These are phyloP conservation scores for Fusarium poae DNA, from an alignment of 2,329 filamentous ascomycete genomes.

Conservation along the genomic window DNA sequence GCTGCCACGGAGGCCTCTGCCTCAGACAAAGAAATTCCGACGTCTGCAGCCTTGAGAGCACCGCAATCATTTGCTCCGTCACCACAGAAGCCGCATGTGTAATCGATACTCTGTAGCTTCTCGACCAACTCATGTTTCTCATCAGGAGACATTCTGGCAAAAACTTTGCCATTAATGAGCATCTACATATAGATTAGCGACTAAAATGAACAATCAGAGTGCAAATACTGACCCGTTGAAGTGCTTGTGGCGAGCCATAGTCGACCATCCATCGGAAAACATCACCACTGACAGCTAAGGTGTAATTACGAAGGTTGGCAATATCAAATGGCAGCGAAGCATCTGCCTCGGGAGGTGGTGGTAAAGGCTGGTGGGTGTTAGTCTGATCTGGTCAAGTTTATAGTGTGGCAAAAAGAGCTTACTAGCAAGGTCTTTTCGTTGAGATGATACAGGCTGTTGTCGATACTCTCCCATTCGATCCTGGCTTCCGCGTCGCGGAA, in stretches of 20 bases:
- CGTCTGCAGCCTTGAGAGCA: constrained; percentile 95
- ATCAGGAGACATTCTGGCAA: constrained; percentile 98
- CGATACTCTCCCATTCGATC: constrained; percentile 94
- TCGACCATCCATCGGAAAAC: constrained; percentile 98
- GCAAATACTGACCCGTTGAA: constrained; percentile 70
- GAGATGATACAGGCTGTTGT: constrained; percentile 81
- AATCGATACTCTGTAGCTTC: constrained; percentile 95
- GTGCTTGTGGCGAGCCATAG: constrained; percentile 82
- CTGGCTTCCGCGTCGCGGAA: constrained; percentile 78
- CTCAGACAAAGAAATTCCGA: constrained; percentile 96
- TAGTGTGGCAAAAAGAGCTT: constrained; percentile 30
- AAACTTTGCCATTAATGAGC: constrained; percentile 92
- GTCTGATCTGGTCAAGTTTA: background rate
- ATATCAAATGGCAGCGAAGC: constrained; percentile 88
- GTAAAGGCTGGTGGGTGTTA: constrained; percentile 69
- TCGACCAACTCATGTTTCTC: constrained; percentile 98
- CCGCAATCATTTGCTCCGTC: constrained; percentile 98
- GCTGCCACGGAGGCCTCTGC: constrained; percentile 98
- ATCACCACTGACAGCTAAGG: constrained; percentile 89
- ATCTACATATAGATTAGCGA: constrained; percentile 66
- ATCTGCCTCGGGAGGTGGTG: constrained; percentile 78
- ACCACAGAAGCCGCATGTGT: constrained; percentile 95
- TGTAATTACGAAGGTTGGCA: constrained; percentile 85
- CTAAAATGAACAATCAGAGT: background rate
- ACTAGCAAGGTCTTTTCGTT: constrained; percentile 82